Conservation (phyloP, 768 basidiomycete genomes). For the Tricholoma sp. region DNA sequence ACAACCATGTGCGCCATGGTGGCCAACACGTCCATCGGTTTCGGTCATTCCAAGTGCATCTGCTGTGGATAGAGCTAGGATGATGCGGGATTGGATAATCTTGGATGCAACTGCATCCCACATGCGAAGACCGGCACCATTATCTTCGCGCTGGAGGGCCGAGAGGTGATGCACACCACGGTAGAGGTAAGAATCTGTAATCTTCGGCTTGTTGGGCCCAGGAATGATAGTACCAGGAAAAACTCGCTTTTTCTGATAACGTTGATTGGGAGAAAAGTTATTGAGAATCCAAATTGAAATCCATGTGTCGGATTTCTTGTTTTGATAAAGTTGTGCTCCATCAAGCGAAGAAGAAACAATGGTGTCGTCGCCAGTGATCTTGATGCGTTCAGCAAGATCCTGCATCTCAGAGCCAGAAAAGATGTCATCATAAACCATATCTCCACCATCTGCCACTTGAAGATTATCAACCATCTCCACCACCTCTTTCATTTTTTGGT, state of each 20-base stretch:
- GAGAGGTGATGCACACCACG: conserved; percentile 16
- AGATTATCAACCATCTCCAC: conserved; percentile 3
- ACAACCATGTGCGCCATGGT: conserved; percentile 28
- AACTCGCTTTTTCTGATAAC: conserved; percentile 21
- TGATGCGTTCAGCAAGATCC: conserved; percentile 8
- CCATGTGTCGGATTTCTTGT: conserved; percentile 39
- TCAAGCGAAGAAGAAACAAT: conserved; percentile 32
- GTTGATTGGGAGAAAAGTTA: conserved; percentile 19
- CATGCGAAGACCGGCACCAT: conserved; percentile 5
- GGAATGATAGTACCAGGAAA: conserved; percentile 23
- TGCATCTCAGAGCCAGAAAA: conserved; percentile 26
- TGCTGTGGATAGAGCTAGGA: conserved; percentile 18
- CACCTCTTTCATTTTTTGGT: conserved; percentile 12
- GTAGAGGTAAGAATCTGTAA: conserved; percentile 20
- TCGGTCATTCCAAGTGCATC: conserved; percentile 23
- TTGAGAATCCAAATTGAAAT: conserved; percentile 37
- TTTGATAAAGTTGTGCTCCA: conserved; percentile 38
- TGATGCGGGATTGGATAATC: conserved; percentile 8
- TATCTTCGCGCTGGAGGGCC: conserved; percentile 19
- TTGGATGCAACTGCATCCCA: conserved; percentile 25
- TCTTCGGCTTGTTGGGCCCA: conserved; percentile 24
- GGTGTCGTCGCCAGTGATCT: conserved; percentile 27
- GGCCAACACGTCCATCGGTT: conserved; percentile 23
- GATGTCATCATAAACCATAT: conserved; percentile 23
- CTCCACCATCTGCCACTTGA: not conserved